These are phyloP conservation scores for Coniochaeta prunicola DNA, from an alignment of 2,329 filamentous ascomycete species.

Conservation along the genomic window DNA sequence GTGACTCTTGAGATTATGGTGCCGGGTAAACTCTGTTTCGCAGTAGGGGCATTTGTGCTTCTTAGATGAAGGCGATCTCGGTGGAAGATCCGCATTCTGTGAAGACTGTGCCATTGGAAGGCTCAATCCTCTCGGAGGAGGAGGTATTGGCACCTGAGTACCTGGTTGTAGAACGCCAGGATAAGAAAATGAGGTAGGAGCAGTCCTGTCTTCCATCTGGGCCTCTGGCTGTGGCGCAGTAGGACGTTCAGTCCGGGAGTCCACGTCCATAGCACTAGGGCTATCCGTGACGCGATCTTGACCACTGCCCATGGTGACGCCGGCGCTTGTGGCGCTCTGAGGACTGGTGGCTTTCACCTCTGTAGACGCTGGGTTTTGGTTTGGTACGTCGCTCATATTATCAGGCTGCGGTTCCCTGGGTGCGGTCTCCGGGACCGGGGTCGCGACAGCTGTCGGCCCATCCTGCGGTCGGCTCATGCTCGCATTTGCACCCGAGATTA, in stretches of 20 bases:
- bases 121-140: conserved; percentile 44
- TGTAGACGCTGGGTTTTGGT: conserved; percentile 15
- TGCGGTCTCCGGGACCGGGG: conserved; percentile 32
- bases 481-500: conserved; percentile 45
- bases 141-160: conserved; percentile 34
- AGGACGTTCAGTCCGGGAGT: conserved; percentile 29
- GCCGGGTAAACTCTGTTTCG: conserved; percentile 90
- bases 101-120: conserved; percentile 46
- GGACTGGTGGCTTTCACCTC: conserved; percentile 36
- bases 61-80: conserved; percentile 67
- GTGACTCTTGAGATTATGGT: conserved; percentile 97
- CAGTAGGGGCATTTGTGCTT: conserved; percentile 97
- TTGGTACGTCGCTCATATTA: neutral
- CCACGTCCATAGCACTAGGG: conserved; percentile 48
- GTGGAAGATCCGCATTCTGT: conserved; percentile 35
- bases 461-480: conserved; percentile 51
- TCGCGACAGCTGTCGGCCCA: conserved; percentile 30
- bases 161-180: conserved; percentile 41
- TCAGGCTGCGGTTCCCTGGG: conserved; percentile 24
- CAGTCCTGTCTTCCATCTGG: conserved; percentile 42
- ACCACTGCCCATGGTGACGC: conserved; percentile 31
- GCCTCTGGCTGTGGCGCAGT: conserved; percentile 33
- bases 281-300: conserved; percentile 37
- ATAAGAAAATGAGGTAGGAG: conserved; percentile 44
- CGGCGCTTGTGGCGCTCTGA: conserved; percentile 29